Conservation (phyloP, 2,329 filamentous ascomycete genomes). For the Fusarium decemcellulare region DNA sequence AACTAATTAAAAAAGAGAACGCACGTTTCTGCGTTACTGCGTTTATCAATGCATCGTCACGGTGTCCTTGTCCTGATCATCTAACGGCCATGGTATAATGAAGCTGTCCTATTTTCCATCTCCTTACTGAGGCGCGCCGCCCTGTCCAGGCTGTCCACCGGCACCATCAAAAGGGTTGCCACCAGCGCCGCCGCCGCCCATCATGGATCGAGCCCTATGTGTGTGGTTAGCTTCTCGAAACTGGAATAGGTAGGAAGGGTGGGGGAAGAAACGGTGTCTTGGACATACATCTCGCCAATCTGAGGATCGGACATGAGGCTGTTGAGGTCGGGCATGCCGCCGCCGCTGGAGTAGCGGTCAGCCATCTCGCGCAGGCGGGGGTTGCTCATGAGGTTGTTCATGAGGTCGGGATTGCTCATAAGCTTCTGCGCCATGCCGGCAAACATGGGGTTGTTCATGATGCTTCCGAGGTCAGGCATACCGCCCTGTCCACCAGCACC, state of each 20-base stretch:
- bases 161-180: conserved; percentile 47
- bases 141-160: conserved; percentile 38
- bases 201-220: conserved; percentile 61
- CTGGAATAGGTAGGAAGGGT: background rate
- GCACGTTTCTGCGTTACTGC: conserved; percentile 31
- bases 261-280: background rate
- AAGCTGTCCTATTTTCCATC: conserved; percentile 29
- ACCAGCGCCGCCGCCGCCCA: conserved; percentile 53
- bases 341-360: conserved; percentile 80
- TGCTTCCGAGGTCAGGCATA: conserved; percentile 87
- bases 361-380: conserved; percentile 91
- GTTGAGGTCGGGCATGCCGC: conserved; percentile 90
- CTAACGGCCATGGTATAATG: conserved; percentile 41
- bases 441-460: conserved; percentile 99
- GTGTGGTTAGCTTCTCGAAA: conserved; percentile 7
- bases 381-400: conserved; percentile 95
- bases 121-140: conserved; percentile 46
- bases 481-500: conserved; percentile 74
- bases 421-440: conserved; percentile 96
- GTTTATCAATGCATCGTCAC: conserved; percentile 41
- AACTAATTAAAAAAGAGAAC: conserved; percentile 27
- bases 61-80: conserved; percentile 23
- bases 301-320: conserved; percentile 92
- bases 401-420: conserved; percentile 96
- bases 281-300: conserved; percentile 91